Base-by-base conservation (phyloP, 73 alveolate genomes). In the Paramecium primaurelia region DNA sequence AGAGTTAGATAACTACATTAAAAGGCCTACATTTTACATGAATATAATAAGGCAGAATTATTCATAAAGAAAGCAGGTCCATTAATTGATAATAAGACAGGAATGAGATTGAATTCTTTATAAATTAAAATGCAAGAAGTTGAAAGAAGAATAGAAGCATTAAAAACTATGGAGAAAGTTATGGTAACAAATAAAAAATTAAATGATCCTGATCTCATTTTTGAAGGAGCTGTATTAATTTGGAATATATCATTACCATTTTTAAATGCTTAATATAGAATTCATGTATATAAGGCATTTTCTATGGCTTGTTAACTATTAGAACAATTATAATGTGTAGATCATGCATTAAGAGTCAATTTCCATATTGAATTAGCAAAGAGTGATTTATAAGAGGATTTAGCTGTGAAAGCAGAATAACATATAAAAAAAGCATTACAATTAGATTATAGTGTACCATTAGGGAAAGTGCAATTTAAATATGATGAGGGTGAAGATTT, bases 241-340 rank as follows among this genome's bases (percentile, higher is more conserved):
- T 98, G 99, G 98, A 98, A 98, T 95, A 97, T 96, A 64, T 97
- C 99, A 10, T 92, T 96, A 75, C 99, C 99, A 22, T 94, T 98
- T 47, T 94, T 98, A 28, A 98, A 97, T 93, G 95, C 95, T 86
- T 93, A 98, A 58, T 95, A 97, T 32, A 89, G 99, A 89, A 85
- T 87, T 47, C 98, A 96, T 85, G 97, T 98, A n/a, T 95, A 97
- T 93, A 98, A 98, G 93, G 99, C 99, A 1, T 98, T 97, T 92
- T 94, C 95, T 51, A 92, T 99, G 49, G 99, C 99, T 11, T 97
- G 99, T 25, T 95, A 95, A 49, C 94, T 93, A 54, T 93, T 98
- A 75, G 99, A 98, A 86, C 90, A 86, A 40, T 95, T 98, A 36
- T 95, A 97, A 75, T 95, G 99, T 18, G 97, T 97, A 89, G 99